phyloP scores from a whole-genome alignment of 2,329 filamentous ascomycete species.

The Cytospora mali region DNA sequence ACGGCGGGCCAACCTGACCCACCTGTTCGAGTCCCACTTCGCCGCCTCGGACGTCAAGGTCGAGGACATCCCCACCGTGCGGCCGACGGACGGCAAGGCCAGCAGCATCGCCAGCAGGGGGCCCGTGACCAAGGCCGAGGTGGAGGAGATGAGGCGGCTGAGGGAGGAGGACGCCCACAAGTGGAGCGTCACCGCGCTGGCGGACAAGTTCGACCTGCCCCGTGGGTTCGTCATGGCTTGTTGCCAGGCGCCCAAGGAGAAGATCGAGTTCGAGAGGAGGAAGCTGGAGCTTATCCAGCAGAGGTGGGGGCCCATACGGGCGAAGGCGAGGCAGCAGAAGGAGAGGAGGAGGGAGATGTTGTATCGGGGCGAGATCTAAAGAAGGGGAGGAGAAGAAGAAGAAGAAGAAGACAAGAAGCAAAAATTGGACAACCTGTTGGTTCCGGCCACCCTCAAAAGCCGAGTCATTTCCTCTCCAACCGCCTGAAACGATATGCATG shows the following conservation, averaged over 20 bases:
- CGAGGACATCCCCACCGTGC: slow-evolving; percentile 27
- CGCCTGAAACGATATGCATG: not conserved
- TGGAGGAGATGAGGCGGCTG: slow-evolving; percentile 62
- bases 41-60: slow-evolving; percentile 3
- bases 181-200: slow-evolving; percentile 58
- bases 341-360: slow-evolving; percentile 56
- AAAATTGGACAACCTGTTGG: not conserved
- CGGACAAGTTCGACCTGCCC: slow-evolving; percentile 58
- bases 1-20: slow-evolving; percentile 50
- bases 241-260: slow-evolving; percentile 51
- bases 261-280: slow-evolving; percentile 49
- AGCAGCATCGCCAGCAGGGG: slow-evolving; percentile 38
- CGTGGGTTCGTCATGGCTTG: slow-evolving; percentile 61
- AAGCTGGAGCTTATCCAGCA: slow-evolving; percentile 52
- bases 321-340: slow-evolving; percentile 58
- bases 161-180: slow-evolving; percentile 53
- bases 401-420: not conserved
- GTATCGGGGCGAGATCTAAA: slow-evolving; percentile 53
- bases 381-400: not conserved
- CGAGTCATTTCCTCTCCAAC: not conserved
- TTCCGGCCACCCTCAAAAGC: not conserved
- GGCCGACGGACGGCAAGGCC: not conserved
- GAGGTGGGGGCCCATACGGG: slow-evolving; percentile 60
- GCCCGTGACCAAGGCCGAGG: slow-evolving; percentile 57
- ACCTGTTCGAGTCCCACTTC: slow-evolving; percentile 42